Evolutionary conservation across 768 basidiomycete genomes (phyloP).

Genomic region (Naganishia randhawae): DNA sequence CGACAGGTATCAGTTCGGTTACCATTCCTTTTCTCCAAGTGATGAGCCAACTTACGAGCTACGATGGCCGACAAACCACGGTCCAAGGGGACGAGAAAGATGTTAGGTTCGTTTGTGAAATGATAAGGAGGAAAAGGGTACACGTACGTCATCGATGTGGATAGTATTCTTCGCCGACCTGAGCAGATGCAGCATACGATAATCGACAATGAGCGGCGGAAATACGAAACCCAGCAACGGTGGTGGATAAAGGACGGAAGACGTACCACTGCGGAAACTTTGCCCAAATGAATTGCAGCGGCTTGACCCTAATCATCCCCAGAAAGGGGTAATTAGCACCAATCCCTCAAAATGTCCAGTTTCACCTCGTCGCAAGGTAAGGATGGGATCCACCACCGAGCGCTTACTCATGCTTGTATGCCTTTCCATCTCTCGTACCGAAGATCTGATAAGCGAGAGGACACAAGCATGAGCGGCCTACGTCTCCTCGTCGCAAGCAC

Average conservation of each 20-base stretch:
- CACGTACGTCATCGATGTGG: slow-evolving; percentile 75
- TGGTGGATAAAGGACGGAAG: not conserved
- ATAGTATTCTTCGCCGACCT: slow-evolving; percentile 72
- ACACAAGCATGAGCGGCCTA: not conserved
- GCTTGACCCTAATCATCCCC: slow-evolving; percentile 38
- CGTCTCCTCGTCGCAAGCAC: not conserved
- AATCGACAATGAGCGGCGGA: too few species aligned
- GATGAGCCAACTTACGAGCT: slow-evolving; percentile 1
- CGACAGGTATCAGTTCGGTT: not conserved
- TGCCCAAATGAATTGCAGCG: slow-evolving; percentile 34
- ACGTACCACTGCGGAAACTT: slow-evolving; percentile 25
- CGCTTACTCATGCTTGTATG: slow-evolving; percentile 69
- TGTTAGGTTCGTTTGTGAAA: not conserved
- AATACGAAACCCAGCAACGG: not conserved
- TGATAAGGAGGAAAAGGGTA: not conserved
- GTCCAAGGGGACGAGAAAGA: not conserved
- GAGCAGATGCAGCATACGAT: slow-evolving; percentile 11
- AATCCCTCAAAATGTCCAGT: too few species aligned
- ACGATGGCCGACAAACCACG: not conserved
- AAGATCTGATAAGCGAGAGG: slow-evolving; percentile 55
- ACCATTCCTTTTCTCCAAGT: not conserved
- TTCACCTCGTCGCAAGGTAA: not conserved
- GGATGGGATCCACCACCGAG: not conserved
- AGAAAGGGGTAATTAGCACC: not conserved
- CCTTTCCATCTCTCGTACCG: slow-evolving; percentile 65